Evolutionary conservation across 1,284 basidiomycete species (phyloP).

Genomic region (Volvariella surrecta): DNA sequence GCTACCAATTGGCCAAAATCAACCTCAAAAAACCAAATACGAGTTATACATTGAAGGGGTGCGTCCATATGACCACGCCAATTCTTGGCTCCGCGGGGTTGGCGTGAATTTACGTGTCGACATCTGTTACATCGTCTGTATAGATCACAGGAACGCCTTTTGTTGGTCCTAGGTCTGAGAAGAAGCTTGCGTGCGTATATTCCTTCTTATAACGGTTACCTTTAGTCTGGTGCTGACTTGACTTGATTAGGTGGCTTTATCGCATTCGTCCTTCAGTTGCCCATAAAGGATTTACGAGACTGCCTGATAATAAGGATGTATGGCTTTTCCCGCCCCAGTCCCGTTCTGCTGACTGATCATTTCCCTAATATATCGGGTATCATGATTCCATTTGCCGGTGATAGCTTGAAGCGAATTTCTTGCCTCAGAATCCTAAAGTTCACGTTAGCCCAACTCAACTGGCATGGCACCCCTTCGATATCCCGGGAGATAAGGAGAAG

Average conservation of each 20-base stretch:
- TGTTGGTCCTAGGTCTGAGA: conserved; percentile 41
- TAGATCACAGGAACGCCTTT: conserved; percentile 57
- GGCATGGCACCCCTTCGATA: conserved; percentile 59
- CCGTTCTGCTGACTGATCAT: too few relatives aligned
- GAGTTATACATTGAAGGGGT: conserved; percentile 55
- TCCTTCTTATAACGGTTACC: too few relatives aligned
- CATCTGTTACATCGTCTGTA: not conserved
- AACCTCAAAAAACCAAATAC: conserved; percentile 53
- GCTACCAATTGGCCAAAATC: conserved; percentile 47
- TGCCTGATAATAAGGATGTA: conserved; percentile 53
- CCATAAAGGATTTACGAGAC: conserved; percentile 50
- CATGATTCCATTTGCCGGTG: not conserved
- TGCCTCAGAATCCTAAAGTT: conserved; percentile 50
- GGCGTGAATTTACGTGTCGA: too few relatives aligned
- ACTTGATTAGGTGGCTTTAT: conserved; percentile 49
- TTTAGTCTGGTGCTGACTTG: too few relatives aligned
- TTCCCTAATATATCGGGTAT: too few relatives aligned
- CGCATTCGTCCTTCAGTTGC: conserved; percentile 64
- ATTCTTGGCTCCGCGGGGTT: conserved; percentile 4
- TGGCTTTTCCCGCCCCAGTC: conserved; percentile 16
- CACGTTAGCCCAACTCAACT: conserved; percentile 58
- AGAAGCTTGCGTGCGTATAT: conserved; percentile 25
- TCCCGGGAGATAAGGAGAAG: conserved; percentile 34
- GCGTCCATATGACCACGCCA: conserved; percentile 11
- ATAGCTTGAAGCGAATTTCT: conserved; percentile 52